Evolutionary conservation across 768 basidiomycete species (phyloP), one percentile per base, ranked within the genome.

Genomic region (Collybia nuda): DNA sequence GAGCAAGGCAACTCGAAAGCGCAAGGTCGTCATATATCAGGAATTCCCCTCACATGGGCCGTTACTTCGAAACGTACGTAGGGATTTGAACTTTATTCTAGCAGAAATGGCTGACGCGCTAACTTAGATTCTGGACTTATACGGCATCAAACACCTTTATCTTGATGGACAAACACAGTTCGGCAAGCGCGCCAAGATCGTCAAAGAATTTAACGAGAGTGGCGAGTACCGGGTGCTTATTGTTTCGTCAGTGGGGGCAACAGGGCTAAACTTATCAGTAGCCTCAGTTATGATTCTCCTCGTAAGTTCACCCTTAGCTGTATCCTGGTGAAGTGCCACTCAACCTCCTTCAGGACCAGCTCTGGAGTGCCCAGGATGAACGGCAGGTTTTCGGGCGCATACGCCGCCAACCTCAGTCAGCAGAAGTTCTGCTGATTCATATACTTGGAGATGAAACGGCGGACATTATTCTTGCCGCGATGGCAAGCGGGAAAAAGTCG

Each of bases 261-360:
- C 55, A 0, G 59, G 63, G 9, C 57, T 65, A 0, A 67, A 65
- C 36, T 47, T 65, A 0, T 42, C 63, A 2, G 50, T 60, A 2
- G 56, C 63, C 0, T 41, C 45, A 21, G 35, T 48, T 11, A 51
- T 66, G 1, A 58, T 66, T 5, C 55, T 66, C 21, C 56, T 66
- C 12, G 62, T 66, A 32, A 55, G 62, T 26, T 26, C 24, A 26
- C 4, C 43, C 14, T 41, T 18, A 15, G 21, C 17, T 51, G 9
- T n/a, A 35, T 37, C 40, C 23, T 14, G 29, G 29, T 21, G 44
- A 6, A 44, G 24, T 4, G 4, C 4, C 24, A 26, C 7, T 9
- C 21, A 15, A 5, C 44, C 1, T 24, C 17, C 2, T 12, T 6
- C n/a, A 58, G 59, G 55, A 61, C 18, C 55, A 58, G 24, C 50